Evolutionary conservation across 2,329 filamentous ascomycete genomes (phyloP).

Genomic region (Calycina herbarum): DNA sequence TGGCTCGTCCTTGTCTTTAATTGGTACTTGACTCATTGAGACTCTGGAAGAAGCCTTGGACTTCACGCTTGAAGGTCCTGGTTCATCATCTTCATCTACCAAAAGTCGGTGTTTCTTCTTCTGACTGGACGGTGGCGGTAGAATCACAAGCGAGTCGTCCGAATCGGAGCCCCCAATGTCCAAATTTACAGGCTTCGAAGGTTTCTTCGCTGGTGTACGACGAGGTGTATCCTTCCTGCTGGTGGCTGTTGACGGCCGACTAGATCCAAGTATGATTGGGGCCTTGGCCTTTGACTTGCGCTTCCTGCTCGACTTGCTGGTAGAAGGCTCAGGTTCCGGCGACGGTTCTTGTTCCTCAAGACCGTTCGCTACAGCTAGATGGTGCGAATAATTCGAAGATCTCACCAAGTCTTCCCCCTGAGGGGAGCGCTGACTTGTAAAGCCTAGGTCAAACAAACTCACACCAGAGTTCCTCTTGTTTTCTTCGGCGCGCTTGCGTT

Average conservation of each 20-base stretch:
- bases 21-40: neutral
- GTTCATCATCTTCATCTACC: conserved; percentile 17
- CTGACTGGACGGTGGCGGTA: conserved; percentile 14
- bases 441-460: conserved; percentile 14
- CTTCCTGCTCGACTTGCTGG: neutral
- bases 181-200: neutral
- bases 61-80: conserved; percentile 14
- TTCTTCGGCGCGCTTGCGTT: conserved; percentile 20
- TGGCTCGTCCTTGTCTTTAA: neutral
- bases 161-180: neutral
- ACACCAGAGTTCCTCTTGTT: conserved; percentile 13
- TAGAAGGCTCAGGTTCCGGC: neutral
- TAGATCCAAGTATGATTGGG: conserved; percentile 16
- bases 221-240: neutral
- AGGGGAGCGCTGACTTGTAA: conserved; percentile 4
- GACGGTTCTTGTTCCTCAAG: neutral
- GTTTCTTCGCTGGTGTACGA: neutral
- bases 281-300: conserved; percentile 14
- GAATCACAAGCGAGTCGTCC: neutral
- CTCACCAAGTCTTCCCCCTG: neutral
- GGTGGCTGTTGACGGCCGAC: conserved; percentile 16
- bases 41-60: neutral
- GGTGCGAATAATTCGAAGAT: neutral
- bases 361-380: neutral
- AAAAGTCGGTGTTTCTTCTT: conserved; percentile 26